These are phyloP conservation scores for Brasilioporus rufonigricans DNA, from an alignment of 768 basidiomycete genomes.

Conservation along the genomic window DNA sequence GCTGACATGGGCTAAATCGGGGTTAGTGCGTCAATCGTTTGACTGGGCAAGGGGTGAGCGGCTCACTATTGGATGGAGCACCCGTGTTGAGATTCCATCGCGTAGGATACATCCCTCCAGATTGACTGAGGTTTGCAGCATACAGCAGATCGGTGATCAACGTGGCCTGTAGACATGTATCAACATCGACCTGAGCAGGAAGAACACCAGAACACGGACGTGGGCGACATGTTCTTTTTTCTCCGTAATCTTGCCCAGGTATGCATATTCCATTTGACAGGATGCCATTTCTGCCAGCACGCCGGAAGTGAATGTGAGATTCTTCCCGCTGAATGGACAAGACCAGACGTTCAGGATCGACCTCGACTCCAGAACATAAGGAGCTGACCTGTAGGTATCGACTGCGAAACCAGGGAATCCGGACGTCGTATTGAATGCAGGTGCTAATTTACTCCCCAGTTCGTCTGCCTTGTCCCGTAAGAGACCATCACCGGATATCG, in stretches of 20 bases:
- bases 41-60: background rate
- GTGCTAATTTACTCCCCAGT: conserved; percentile 68
- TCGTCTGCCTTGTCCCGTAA: conserved; percentile 74
- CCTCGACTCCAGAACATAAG: too few relatives aligned
- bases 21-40: background rate
- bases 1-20: conserved; percentile 43
- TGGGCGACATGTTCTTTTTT: conserved; percentile 58
- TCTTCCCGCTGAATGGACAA: too few relatives aligned
- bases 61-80: conserved; percentile 48
- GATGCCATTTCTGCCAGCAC: conserved; percentile 79
- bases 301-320: conserved; percentile 36
- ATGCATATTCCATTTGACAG: conserved; percentile 81
- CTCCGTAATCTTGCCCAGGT: conserved; percentile 76
- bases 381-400: conserved; percentile 58
- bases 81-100: conserved; percentile 53
- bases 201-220: conserved; percentile 35
- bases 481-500: conserved; percentile 61
- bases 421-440: conserved; percentile 64
- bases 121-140: conserved; percentile 41
- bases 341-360: too few relatives aligned
- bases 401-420: conserved; percentile 74
- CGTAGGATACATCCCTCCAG: conserved; percentile 65
- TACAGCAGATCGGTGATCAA: conserved; percentile 47
- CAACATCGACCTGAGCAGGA: too few relatives aligned
- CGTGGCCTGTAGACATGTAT: conserved; percentile 33